These are phyloP conservation scores for Alectoria sarmentosa DNA, from an alignment of 495 filamentous ascomycete species.

Conservation along the genomic window DNA sequence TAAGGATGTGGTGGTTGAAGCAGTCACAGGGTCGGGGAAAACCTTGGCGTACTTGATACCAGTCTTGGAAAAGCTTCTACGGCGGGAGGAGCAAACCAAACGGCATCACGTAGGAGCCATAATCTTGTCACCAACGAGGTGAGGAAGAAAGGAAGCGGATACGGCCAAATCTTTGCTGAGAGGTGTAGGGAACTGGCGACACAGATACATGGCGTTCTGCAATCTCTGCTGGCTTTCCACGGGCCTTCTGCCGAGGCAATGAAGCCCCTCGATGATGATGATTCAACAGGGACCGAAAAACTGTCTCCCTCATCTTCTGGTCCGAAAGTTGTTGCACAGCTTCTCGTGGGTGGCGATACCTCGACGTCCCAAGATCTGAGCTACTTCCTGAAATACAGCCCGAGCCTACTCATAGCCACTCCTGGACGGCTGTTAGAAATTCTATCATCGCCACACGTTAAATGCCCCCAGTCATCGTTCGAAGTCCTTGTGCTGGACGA, in stretches of 20 bases:
- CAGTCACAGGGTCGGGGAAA: conserved; percentile 93
- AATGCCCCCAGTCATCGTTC: conserved; percentile 80
- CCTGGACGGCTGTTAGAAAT: conserved; percentile 85
- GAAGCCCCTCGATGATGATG: conserved; percentile 35
- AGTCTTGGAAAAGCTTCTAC: conserved; percentile 74
- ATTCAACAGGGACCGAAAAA: conserved; percentile 40
- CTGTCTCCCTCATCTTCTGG: conserved; percentile 45
- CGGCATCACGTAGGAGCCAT: conserved; percentile 86
- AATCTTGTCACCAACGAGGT: conserved; percentile 80
- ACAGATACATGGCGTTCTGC: conserved; percentile 82
- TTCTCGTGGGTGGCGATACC: conserved; percentile 80
- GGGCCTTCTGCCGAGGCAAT: conserved; percentile 61
- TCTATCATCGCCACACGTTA: conserved; percentile 83
- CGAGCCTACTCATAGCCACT: conserved; percentile 82
- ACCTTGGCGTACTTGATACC: conserved; percentile 89
- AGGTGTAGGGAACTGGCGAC: conserved; percentile 61
- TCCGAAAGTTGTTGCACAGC: conserved; percentile 67
- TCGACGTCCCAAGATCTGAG: conserved; percentile 80
- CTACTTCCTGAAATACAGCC: conserved; percentile 66
- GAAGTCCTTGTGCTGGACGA: conserved; percentile 90
- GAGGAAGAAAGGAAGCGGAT: not conserved
- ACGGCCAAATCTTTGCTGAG: not conserved
- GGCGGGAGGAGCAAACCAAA: conserved; percentile 67
- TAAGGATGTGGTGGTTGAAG: conserved; percentile 96
- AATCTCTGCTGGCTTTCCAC: conserved; percentile 75